phyloP scores from a whole-genome alignment of 371 early-diverging fungal species.

The Rhizopus microsporus region DNA sequence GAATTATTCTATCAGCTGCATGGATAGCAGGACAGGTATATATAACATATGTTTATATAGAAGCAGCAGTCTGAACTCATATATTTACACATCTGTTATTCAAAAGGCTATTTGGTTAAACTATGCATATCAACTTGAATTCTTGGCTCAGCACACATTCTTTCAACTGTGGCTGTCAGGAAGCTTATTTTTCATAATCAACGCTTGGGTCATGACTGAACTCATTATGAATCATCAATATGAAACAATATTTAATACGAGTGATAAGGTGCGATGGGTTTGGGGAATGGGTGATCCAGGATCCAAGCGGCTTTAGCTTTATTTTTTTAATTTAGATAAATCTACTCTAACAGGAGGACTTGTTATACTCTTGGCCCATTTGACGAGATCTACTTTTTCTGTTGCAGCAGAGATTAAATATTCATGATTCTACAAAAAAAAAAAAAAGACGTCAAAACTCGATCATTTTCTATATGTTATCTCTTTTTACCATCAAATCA shows the following conservation, averaged over 20 bases:
- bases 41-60: neutral
- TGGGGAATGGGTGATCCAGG: conserved; percentile 57
- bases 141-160: conserved; percentile 83
- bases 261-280: conserved; percentile 56
- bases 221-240: conserved; percentile 59
- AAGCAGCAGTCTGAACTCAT: neutral
- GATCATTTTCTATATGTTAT: conserved; percentile 19
- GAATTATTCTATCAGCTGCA: conserved; percentile 56
- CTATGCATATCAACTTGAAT: conserved; percentile 85
- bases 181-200: conserved; percentile 63
- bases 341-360: neutral
- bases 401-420: conserved; percentile 54
- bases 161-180: conserved; percentile 74
- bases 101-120: conserved; percentile 81
- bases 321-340: neutral
- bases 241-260: conserved; percentile 53
- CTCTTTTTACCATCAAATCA: conserved; percentile 61
- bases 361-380: conserved; percentile 44
- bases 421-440: conserved; percentile 46
- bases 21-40: conserved; percentile 78
- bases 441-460: conserved; percentile 20
- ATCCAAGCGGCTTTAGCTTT: conserved; percentile 10
- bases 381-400: conserved; percentile 60
- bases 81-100: conserved; percentile 8
- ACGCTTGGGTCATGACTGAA: conserved; percentile 71